Conservation (phyloP, 2,329 filamentous ascomycete species). For the Sporothrix luriei region DNA sequence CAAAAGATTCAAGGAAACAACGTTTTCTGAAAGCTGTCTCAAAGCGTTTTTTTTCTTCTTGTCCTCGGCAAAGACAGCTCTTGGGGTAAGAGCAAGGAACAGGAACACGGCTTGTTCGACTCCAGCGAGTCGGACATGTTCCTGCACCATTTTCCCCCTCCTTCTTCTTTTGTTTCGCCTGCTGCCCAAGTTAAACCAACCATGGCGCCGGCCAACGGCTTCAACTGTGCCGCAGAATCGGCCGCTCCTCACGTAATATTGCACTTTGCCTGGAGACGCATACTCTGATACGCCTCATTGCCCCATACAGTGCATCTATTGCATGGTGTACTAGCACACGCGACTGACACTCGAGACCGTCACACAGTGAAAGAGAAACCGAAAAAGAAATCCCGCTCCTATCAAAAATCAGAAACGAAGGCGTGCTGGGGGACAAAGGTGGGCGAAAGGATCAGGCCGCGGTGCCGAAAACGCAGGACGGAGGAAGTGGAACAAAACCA, state of each 20-base stretch:
- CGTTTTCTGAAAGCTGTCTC: conserved; percentile 13
- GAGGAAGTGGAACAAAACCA: neutral
- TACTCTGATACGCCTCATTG: neutral
- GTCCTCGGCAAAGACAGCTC: neutral
- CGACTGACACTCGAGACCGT: neutral
- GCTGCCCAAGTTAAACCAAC: neutral
- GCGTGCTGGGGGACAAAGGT: neutral
- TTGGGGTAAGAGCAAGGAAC: neutral
- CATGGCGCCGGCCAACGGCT: neutral
- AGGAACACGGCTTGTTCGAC: neutral
- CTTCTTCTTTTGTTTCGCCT: neutral
- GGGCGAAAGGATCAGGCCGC: neutral
- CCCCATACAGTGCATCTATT: neutral
- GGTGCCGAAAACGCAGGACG: conserved; percentile 16
- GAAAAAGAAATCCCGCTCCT: neutral
- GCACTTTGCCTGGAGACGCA: neutral
- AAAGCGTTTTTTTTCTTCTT: neutral
- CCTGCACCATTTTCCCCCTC: neutral
- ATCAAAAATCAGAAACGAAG: neutral
- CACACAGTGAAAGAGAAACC: neutral
- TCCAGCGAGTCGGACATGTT: conserved; percentile 31
- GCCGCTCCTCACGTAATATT: neutral
- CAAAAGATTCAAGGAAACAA: neutral
- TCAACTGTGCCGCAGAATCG: conserved; percentile 18
- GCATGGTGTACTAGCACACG: neutral